These are phyloP conservation scores for Clathrospora elynae DNA, from an alignment of 2,329 filamentous ascomycete genomes.

Conservation along the genomic window DNA sequence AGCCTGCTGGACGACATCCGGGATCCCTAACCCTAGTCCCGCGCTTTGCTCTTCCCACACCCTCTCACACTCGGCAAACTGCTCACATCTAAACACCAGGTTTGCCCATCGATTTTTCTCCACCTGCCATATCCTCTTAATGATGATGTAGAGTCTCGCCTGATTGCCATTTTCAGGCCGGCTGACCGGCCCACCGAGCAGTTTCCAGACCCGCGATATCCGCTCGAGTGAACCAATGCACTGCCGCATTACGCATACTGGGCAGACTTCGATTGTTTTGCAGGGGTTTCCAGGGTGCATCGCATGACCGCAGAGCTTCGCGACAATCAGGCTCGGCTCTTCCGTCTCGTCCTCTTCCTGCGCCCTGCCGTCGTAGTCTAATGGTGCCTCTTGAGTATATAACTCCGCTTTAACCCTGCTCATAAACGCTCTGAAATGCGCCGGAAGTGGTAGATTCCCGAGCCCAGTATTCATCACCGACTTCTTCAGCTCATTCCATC, in stretches of 20 bases:
- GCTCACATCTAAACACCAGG: background rate
- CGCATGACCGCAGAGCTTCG: slow-evolving; percentile 1
- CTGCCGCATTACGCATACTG: slow-evolving; percentile 3
- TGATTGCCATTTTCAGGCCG: background rate
- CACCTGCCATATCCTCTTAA: slow-evolving; percentile 3
- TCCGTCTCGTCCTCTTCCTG: background rate
- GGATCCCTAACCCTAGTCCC: background rate
- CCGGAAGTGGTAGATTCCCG: slow-evolving; percentile 2
- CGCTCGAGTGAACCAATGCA: slow-evolving; percentile 6
- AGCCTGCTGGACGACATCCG: background rate
- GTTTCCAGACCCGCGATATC: slow-evolving; percentile 5
- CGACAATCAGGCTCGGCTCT: background rate
- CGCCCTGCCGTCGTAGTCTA: background rate
- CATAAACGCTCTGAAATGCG: slow-evolving; percentile 4
- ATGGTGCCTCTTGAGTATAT: background rate
- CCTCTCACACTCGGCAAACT: background rate
- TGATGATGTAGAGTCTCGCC: background rate
- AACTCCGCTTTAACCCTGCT: background rate
- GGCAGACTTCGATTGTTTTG: background rate
- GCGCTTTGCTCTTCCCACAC: background rate
- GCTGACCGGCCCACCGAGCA: background rate
- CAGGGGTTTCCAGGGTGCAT: slow-evolving; percentile 2
- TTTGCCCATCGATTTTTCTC: slow-evolving; percentile 6
- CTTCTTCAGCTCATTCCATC: background rate
- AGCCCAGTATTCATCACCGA: background rate